Percentiles rank a stretch among this genome's conserved stretches.
phyloP scores from a whole-genome alignment of 495 filamentous ascomycete species.

The Thermothielavioides terrestris region DNA sequence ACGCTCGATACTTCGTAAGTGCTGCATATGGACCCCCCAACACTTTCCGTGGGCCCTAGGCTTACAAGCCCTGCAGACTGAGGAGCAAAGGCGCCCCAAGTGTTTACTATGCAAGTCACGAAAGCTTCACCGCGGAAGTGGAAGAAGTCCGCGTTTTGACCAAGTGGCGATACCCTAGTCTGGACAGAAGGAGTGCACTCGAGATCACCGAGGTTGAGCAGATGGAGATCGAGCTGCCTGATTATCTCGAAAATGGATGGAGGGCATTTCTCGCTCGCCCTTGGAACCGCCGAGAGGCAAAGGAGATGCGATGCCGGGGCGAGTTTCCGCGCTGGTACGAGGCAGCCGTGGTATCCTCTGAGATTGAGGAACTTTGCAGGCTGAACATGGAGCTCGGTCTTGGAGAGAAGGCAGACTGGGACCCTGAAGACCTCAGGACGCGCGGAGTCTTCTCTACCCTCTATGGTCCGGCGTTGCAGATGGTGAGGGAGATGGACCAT shows the following conservation, averaged over 20 bases:
- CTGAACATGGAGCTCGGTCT: constrained; percentile 31
- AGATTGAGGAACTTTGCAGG: constrained; percentile 21
- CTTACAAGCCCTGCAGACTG: background rate
- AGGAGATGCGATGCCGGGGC: constrained; percentile 6
- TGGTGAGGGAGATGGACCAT: constrained; percentile 30
- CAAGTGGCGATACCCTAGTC: constrained; percentile 12
- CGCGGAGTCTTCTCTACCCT: constrained; percentile 18
- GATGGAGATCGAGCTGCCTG: constrained; percentile 15
- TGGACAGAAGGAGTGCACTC: constrained; percentile 17
- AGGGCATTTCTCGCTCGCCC: background rate
- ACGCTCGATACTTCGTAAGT: constrained; percentile 34
- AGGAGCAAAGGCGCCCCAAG: constrained; percentile 9
- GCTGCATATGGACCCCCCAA: background rate
- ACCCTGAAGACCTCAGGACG: constrained; percentile 14
- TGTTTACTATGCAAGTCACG: constrained; percentile 9
- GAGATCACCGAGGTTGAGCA: constrained; percentile 39
- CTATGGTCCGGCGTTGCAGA: constrained; percentile 22
- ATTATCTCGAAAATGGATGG: no score
- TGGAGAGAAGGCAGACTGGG: constrained; percentile 36
- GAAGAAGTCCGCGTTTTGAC: constrained; percentile 27
- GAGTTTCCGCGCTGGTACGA: constrained; percentile 35
- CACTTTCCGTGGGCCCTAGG: no score
- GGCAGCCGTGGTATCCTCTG: constrained; percentile 26
- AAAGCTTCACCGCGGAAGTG: constrained; percentile 15
- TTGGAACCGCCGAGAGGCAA: background rate